phyloP scores from a whole-genome alignment of 306 rosid species.

The Betula pendula region DNA sequence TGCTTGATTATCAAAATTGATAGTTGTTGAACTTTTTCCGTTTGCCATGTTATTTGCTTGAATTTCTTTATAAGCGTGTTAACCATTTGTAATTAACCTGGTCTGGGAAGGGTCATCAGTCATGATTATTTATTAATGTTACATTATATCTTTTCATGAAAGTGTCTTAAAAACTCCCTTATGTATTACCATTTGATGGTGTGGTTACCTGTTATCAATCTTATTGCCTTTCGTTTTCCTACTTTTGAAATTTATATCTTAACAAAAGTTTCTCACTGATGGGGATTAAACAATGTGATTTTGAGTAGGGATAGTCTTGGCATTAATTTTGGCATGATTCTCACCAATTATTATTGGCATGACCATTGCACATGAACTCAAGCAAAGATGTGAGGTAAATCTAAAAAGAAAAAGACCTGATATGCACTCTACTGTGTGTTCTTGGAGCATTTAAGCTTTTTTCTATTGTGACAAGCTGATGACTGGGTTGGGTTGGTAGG shows the following conservation, averaged over 20 bases:
- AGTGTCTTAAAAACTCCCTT: background rate
- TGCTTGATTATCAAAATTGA: conserved; percentile 13
- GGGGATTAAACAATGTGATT: background rate
- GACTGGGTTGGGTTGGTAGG: background rate
- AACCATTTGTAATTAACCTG: background rate
- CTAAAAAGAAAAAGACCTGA: background rate
- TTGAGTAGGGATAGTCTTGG: background rate
- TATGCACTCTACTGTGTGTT: background rate
- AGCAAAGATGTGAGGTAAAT: background rate
- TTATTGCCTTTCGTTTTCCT: background rate
- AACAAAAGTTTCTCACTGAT: background rate
- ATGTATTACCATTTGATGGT: background rate
- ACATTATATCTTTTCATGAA: background rate
- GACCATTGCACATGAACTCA: background rate
- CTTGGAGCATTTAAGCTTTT: background rate
- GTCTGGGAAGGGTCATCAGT: background rate
- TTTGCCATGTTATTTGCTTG: background rate
- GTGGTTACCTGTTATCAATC: background rate
- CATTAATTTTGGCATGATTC: background rate
- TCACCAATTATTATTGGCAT: background rate
- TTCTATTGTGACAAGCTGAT: background rate
- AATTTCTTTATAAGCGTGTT: background rate
- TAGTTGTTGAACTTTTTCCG: background rate
- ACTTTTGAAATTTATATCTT: background rate
- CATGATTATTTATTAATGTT: background rate